These are phyloP conservation scores for Grigorovia transvaalensis DNA, from an alignment of 805 yeast genomes.

Conservation along the genomic window DNA sequence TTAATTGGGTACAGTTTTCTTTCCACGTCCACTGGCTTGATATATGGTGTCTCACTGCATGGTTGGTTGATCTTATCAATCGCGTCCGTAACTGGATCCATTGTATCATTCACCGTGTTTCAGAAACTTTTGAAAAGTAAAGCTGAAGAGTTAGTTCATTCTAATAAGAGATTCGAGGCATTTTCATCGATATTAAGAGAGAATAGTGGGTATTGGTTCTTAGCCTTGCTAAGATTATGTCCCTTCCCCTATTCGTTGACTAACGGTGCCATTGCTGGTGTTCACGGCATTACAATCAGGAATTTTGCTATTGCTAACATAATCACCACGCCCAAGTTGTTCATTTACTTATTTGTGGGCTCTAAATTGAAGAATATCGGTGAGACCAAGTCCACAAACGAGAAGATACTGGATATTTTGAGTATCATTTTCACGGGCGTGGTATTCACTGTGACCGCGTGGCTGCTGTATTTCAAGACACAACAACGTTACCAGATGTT, in stretches of 20 bases:
- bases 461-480: conserved; percentile 52
- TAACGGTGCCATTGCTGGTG: conserved; percentile 84
- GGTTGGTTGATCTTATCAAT: conserved; percentile 73
- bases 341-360: conserved; percentile 73
- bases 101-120: conserved; percentile 61
- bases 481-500: conserved; percentile 28
- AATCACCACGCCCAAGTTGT: conserved; percentile 70
- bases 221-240: conserved; percentile 69
- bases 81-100: conserved; percentile 65
- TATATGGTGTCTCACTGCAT: conserved; percentile 59
- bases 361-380: conserved; percentile 62
- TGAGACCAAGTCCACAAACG: conserved; percentile 38
- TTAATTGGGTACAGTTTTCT: conserved; percentile 69
- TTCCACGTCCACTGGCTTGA: conserved; percentile 62
- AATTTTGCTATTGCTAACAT: conserved; percentile 63
- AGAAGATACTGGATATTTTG: conserved; percentile 50
- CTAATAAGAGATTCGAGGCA: conserved; percentile 60
- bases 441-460: conserved; percentile 52
- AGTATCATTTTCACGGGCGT: conserved; percentile 48
- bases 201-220: conserved; percentile 51
- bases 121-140: conserved; percentile 44
- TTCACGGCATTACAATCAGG: conserved; percentile 58
- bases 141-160: conserved; percentile 50
- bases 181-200: conserved; percentile 66
- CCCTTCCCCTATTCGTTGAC: conserved; percentile 90